A percentile compares a stretch with the other conserved stretches of the same genome.
Evolutionary conservation across 176 grass and related monocot species (phyloP).

Genomic region (Secale cereale): DNA sequence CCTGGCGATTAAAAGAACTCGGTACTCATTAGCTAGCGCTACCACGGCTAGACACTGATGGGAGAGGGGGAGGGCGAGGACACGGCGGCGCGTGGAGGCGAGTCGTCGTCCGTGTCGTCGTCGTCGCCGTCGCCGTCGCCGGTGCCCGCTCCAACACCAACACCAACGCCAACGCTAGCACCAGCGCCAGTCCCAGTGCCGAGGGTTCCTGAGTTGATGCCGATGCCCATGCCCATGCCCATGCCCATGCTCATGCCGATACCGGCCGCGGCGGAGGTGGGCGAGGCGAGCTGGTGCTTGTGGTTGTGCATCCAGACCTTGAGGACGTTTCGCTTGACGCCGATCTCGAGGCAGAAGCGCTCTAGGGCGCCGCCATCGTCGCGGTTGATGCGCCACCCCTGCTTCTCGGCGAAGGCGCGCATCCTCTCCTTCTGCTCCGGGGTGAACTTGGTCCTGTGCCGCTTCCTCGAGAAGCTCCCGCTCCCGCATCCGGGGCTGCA

Average conservation of each 20-base stretch:
- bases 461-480: constrained; percentile 43
- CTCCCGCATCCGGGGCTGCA: constrained; percentile 21
- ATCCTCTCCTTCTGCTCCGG: constrained; percentile 90
- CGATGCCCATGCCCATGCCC: background rate
- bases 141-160: background rate
- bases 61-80: constrained; percentile 43
- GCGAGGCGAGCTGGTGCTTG: constrained; percentile 68
- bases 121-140: constrained; percentile 16
- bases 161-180: background rate
- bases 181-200: background rate
- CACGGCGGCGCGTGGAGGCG: constrained; percentile 45
- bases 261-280: background rate
- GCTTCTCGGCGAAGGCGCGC: constrained; percentile 80
- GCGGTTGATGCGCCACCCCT: constrained; percentile 81
- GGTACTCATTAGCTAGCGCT: background rate
- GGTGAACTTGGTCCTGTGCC: constrained; percentile 81
- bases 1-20: constrained; percentile 3
- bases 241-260: background rate
- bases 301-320: constrained; percentile 99
- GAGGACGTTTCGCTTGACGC: constrained; percentile 75
- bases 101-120: constrained; percentile 60
- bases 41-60: constrained; percentile 42
- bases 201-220: background rate
- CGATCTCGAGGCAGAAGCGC: constrained; percentile 91
- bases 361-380: constrained; percentile 82